phyloP scores from a whole-genome alignment of 2,329 filamentous ascomycete species.

The Tolypocladium nubicola region DNA sequence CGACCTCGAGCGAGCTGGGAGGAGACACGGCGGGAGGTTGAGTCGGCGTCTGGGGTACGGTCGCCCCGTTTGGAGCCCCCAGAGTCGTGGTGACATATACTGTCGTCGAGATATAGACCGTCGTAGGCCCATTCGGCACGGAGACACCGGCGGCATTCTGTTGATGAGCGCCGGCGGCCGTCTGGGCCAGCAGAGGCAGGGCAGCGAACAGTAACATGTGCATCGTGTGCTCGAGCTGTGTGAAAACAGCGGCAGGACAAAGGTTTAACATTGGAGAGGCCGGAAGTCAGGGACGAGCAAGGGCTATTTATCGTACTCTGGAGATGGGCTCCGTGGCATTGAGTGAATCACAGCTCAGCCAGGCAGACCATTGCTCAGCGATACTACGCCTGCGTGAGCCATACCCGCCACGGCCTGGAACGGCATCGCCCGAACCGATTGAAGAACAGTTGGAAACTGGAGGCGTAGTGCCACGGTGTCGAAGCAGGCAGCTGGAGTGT shows the following conservation, averaged over 20 bases:
- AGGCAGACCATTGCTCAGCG: neutral
- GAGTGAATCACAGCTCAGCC: neutral
- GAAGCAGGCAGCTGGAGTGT: neutral
- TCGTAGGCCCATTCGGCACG: neutral
- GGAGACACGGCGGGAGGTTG: neutral
- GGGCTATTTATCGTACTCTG: neutral
- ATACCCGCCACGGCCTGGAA: neutral
- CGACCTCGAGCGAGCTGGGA: neutral
- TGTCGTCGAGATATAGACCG: neutral
- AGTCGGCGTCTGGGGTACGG: neutral
- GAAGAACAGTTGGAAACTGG: neutral
- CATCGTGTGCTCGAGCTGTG: conserved; percentile 7
- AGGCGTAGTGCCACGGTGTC: neutral
- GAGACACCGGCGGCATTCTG: neutral
- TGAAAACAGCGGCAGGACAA: neutral
- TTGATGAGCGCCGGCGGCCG: conserved; percentile 6
- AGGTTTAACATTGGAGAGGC: neutral
- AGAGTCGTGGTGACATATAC: neutral
- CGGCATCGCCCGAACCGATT: neutral
- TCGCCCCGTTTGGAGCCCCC: neutral
- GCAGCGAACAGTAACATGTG: conserved; percentile 10
- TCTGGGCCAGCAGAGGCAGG: conserved; percentile 15
- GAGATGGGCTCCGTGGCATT: neutral
- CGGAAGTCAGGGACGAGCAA: neutral
- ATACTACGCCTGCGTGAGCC: neutral